A percentile compares a stretch with the other conserved stretches of the same genome.
Conservation (phyloP, 2,329 filamentous ascomycete genomes). For the Fonsecaea erecta region DNA sequence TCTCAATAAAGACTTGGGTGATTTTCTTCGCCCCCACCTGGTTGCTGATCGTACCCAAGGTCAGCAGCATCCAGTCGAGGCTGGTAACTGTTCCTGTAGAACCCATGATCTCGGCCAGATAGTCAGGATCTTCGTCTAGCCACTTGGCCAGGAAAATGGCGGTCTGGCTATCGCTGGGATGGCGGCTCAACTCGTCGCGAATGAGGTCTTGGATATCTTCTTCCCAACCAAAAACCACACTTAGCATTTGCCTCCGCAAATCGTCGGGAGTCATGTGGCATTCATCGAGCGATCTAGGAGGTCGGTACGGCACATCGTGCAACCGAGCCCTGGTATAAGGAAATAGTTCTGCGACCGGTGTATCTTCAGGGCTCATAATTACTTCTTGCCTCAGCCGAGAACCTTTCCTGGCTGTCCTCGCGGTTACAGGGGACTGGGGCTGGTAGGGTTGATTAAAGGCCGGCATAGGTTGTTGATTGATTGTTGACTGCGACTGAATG, state of each 20-base stretch:
- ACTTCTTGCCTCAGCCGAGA: conserved; percentile 83
- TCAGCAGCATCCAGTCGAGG: conserved; percentile 95
- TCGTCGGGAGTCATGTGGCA: conserved; percentile 72
- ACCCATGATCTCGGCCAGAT: conserved; percentile 72
- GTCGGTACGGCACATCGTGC: conserved; percentile 80
- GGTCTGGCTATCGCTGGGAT: conserved; percentile 73
- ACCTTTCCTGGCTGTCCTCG: conserved; percentile 50
- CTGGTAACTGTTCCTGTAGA: conserved; percentile 84
- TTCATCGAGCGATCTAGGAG: conserved; percentile 64
- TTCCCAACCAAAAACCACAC: conserved; percentile 93
- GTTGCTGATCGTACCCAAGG: conserved; percentile 83
- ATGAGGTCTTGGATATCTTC: conserved; percentile 80
- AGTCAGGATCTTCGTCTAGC: conserved; percentile 83
- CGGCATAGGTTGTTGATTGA: conserved; percentile 22
- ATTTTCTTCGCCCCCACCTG: conserved; percentile 83
- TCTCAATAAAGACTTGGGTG: conserved; percentile 86
- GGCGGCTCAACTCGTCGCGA: conserved; percentile 76
- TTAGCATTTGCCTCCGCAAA: conserved; percentile 86
- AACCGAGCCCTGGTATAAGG: conserved; percentile 81
- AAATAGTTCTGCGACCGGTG: conserved; percentile 77
- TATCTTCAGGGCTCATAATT: conserved; percentile 75
- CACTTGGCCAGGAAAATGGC: conserved; percentile 87
- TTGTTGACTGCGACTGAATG: conserved; percentile 26
- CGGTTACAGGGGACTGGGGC: conserved; percentile 56
- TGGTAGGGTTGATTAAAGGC: conserved; percentile 43